phyloP scores from a whole-genome alignment of 257 asterid species.

The Catharanthus roseus region DNA sequence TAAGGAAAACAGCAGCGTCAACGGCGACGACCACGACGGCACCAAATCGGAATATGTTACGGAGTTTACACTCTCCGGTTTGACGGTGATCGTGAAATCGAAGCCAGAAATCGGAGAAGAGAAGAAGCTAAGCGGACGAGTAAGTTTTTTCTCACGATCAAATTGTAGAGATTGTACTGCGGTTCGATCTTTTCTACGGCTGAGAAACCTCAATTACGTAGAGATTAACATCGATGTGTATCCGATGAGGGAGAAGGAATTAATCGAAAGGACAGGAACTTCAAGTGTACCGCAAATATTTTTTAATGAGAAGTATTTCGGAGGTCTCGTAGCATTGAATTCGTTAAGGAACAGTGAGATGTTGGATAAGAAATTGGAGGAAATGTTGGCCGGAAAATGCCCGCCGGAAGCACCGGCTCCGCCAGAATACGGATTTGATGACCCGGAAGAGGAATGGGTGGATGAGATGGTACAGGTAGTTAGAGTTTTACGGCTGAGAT shows the following conservation, averaged over 20 bases:
- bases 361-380: conserved; percentile 65
- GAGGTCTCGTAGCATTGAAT: conserved; percentile 78
- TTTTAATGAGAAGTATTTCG: conserved; percentile 73
- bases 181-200: conserved; percentile 61
- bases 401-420: conserved; percentile 78
- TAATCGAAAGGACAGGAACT: conserved; percentile 56
- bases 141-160: conserved; percentile 80
- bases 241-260: conserved; percentile 63
- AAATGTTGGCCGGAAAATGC: conserved; percentile 63
- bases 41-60: conserved; percentile 29
- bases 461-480: conserved; percentile 65
- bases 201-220: conserved; percentile 42
- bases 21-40: conserved; percentile 9
- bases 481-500: conserved; percentile 55
- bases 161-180: conserved; percentile 84
- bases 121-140: conserved; percentile 47
- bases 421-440: conserved; percentile 83
- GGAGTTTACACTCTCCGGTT: conserved; percentile 59
- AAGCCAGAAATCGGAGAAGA: conserved; percentile 32
- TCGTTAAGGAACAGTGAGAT: conserved; percentile 75
- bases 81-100: conserved; percentile 45
- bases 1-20: conserved; percentile 25
- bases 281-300: conserved; percentile 69
- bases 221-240: conserved; percentile 89
- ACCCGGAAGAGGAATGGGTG: conserved; percentile 30